These are phyloP conservation scores for Pyrus bretschneideri DNA, from an alignment of 306 rosid species.

Conservation along the genomic window DNA sequence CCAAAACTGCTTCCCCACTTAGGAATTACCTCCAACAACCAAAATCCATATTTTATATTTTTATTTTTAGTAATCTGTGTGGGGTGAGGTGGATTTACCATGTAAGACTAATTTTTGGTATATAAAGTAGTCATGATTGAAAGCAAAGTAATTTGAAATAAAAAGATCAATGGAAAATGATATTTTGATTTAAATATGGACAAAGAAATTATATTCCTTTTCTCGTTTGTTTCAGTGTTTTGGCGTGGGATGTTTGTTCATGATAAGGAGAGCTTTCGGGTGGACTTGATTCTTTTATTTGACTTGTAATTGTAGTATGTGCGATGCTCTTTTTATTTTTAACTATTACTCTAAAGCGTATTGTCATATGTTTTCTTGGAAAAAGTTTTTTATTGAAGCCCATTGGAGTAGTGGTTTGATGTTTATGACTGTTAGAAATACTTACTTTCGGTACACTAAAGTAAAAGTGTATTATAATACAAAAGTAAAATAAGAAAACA, in stretches of 20 bases:
- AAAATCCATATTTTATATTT: background rate
- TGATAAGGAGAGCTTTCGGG: no score
- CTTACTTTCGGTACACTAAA: no score
- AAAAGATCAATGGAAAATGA: background rate
- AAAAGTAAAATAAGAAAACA: no score
- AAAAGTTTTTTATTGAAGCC: no score
- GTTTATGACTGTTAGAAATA: background rate
- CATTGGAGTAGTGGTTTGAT: no score
- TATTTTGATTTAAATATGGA: no score
- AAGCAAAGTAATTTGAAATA: background rate
- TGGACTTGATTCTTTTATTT: no score
- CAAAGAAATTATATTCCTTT: background rate
- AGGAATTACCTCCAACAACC: background rate
- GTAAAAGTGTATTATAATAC: no score
- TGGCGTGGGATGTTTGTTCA: no score
- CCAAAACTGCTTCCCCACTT: background rate
- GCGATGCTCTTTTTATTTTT: no score
- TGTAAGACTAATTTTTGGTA: background rate
- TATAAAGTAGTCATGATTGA: background rate
- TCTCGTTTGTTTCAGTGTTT: background rate
- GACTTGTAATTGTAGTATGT: no score
- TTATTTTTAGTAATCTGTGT: background rate
- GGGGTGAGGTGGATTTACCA: background rate
- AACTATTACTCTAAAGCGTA: no score
- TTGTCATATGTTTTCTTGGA: background rate